These are phyloP conservation scores for Penicillium subrubescens DNA, from an alignment of 495 filamentous ascomycete species.

Conservation along the genomic window DNA sequence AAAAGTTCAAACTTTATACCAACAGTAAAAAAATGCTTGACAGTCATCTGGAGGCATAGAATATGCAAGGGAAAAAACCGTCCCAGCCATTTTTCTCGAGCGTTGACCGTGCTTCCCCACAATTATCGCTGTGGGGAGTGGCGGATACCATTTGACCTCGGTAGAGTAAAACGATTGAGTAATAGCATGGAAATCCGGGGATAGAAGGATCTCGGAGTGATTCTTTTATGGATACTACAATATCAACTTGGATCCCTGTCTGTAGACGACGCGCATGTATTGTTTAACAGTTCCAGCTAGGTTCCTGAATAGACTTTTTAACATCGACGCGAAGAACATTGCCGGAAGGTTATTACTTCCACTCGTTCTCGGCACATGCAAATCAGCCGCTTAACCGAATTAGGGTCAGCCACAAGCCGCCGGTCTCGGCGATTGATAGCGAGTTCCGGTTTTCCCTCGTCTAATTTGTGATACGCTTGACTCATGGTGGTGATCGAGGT, in stretches of 20 bases:
- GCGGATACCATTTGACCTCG: conserved; percentile 1
- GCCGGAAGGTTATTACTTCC: not conserved
- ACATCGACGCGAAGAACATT: not conserved
- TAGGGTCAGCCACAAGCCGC: not conserved
- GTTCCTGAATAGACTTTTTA: not conserved
- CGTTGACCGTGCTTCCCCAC: not conserved
- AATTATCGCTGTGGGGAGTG: conserved; percentile 2
- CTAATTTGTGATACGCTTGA: not conserved
- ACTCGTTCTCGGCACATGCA: not conserved
- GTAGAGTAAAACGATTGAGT: not conserved
- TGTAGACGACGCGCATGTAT: not conserved
- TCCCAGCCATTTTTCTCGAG: not conserved
- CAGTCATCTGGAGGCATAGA: not conserved
- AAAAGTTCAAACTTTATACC: not conserved
- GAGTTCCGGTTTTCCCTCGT: not conserved
- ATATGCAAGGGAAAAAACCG: not conserved
- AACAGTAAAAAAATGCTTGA: not conserved
- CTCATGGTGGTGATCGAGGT: not conserved
- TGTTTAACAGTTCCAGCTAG: not conserved
- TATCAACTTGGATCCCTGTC: not conserved
- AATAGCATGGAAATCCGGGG: not conserved
- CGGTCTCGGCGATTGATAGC: not conserved
- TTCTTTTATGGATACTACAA: not conserved
- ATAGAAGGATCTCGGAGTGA: not conserved
- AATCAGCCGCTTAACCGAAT: not conserved